Percentiles rank a stretch among this genome's conserved stretches.
Conservation (phyloP, 768 basidiomycete species). For the Ramaria sp. region DNA sequence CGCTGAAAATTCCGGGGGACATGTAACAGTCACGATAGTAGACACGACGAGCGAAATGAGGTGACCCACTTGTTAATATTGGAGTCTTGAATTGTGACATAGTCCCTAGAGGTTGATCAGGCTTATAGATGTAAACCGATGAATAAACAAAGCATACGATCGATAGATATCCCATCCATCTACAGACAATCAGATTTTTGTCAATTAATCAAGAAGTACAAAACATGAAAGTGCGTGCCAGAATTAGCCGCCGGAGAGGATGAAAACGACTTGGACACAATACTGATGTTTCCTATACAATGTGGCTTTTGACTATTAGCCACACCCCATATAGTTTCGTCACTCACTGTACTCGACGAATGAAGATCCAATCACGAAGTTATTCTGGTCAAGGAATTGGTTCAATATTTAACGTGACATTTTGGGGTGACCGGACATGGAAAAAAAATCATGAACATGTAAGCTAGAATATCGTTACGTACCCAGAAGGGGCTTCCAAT, state of each 20-base stretch:
- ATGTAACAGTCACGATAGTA: background rate
- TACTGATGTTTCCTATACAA: conserved; percentile 28
- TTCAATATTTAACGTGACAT: background rate
- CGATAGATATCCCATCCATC: conserved; percentile 61
- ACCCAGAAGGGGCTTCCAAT: conserved; percentile 34
- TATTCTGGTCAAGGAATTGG: conserved; percentile 17
- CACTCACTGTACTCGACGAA: conserved; percentile 1
- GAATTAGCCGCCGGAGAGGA: conserved; percentile 35
- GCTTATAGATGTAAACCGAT: background rate
- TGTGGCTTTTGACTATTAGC: background rate
- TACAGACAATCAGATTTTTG: background rate
- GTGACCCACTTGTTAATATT: conserved; percentile 9
- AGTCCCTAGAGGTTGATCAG: conserved; percentile 7
- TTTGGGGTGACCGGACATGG: too few relatives aligned
- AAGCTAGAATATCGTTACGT: conserved; percentile 5
- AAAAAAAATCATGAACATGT: too few relatives aligned
- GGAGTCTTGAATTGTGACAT: conserved; percentile 9
- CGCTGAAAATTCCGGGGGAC: background rate
- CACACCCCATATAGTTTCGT: background rate
- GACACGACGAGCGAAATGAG: background rate
- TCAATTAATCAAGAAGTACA: background rate
- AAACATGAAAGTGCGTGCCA: conserved; percentile 13
- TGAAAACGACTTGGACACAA: conserved; percentile 36
- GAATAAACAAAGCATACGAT: conserved; percentile 14
- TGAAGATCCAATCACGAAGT: conserved; percentile 31